These are phyloP conservation scores for Hypomyces perniciosus DNA, from an alignment of 2,329 filamentous ascomycete genomes.

Conservation along the genomic window DNA sequence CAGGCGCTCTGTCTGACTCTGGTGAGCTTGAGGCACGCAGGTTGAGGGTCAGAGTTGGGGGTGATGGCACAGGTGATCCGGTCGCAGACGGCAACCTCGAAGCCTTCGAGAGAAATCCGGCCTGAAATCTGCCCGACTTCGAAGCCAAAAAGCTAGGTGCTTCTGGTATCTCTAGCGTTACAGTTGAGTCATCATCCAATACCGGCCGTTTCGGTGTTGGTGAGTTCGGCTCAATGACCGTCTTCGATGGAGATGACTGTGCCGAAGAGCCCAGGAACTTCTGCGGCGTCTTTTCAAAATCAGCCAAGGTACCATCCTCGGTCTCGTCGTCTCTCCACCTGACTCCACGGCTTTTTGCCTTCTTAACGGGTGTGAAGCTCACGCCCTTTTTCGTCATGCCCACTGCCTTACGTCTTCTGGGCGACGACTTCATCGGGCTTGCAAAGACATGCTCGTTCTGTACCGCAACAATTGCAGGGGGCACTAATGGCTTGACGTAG, in stretches of 20 bases:
- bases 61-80: constrained; percentile 56
- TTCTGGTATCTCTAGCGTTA: constrained; percentile 52
- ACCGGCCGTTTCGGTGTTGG: constrained; percentile 10
- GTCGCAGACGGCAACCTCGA: constrained; percentile 33
- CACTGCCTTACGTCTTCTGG: constrained; percentile 67
- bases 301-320: constrained; percentile 76
- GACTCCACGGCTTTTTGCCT: constrained; percentile 69
- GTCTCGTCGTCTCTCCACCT: constrained; percentile 88
- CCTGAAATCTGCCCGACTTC: constrained; percentile 75
- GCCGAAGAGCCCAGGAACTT: constrained; percentile 53
- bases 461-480: constrained; percentile 35
- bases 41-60: constrained; percentile 51
- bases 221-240: constrained; percentile 27
- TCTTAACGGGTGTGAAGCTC: constrained; percentile 76
- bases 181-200: constrained; percentile 44
- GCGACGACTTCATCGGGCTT: constrained; percentile 66
- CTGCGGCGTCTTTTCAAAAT: constrained; percentile 87
- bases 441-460: constrained; percentile 25
- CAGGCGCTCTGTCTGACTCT: constrained; percentile 29
- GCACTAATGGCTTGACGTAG: constrained; percentile 38
- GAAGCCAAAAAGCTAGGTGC: constrained; percentile 23
- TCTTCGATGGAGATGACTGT: constrained; percentile 19
- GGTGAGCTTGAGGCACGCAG: constrained; percentile 44
- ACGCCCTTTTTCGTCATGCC: constrained; percentile 61
- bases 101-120: constrained; percentile 70